Evolutionary conservation across 108 stramenopile genomes (phyloP).

Genomic region (Conticribra guillardii): DNA sequence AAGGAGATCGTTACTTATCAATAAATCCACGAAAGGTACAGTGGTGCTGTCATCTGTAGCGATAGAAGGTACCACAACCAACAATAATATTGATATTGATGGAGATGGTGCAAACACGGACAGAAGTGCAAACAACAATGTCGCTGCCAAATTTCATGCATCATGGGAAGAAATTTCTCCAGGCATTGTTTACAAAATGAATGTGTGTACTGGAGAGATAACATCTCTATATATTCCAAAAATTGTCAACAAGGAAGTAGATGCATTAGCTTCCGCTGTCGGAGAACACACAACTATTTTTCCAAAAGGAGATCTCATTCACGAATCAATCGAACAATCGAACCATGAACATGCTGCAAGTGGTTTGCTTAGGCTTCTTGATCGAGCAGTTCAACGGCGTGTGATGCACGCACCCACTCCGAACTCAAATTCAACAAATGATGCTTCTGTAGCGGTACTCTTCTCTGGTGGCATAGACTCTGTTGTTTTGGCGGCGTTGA

Average conservation of each 20-base stretch:
- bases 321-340: background rate
- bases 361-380: constrained; percentile 32
- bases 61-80: background rate
- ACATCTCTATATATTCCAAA: constrained; percentile 29
- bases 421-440: constrained; percentile 18
- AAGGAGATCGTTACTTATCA: constrained; percentile 67
- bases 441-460: constrained; percentile 77
- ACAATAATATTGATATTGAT: constrained; percentile 2
- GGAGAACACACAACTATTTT: background rate
- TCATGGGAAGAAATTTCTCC: constrained; percentile 70
- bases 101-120: constrained; percentile 7
- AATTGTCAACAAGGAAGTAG: constrained; percentile 29
- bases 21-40: constrained; percentile 30
- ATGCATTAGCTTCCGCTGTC: background rate
- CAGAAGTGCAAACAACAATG: constrained; percentile 17
- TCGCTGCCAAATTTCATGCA: background rate
- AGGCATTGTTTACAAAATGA: constrained; percentile 57
- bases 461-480: constrained; percentile 98
- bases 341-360: constrained; percentile 17
- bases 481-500: constrained; percentile 89
- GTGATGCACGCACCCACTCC: constrained; percentile 49
- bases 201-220: constrained; percentile 26
- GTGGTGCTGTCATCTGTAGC: constrained; percentile 47
- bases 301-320: background rate
- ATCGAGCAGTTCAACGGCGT: constrained; percentile 65